A percentile compares a stretch with the other conserved stretches of the same genome.
These are phyloP conservation scores for Barnettozyma salicaria DNA, from an alignment of 805 yeast genomes.

Conservation along the genomic window DNA sequence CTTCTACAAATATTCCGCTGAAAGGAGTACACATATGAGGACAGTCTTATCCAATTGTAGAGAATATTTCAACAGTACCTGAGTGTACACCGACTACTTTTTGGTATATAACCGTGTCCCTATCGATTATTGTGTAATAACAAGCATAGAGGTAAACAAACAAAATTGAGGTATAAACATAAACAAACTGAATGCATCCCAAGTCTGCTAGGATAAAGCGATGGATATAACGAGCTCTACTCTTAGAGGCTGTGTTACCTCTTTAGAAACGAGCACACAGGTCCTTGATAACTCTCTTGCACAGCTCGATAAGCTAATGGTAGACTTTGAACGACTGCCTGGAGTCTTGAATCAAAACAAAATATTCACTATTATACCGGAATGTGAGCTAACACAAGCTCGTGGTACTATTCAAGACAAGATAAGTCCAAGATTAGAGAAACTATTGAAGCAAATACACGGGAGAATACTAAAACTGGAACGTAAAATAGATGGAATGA, in stretches of 20 bases:
- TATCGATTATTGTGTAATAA: background rate
- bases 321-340: conserved; percentile 36
- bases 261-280: conserved; percentile 31
- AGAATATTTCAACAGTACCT: no score
- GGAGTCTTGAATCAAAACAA: conserved; percentile 38
- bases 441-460: conserved; percentile 29
- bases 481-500: conserved; percentile 26
- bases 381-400: conserved; percentile 38
- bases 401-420: conserved; percentile 32
- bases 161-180: no score
- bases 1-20: background rate
- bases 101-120: background rate
- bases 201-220: background rate
- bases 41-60: no score
- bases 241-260: conserved; percentile 28
- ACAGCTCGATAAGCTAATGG: conserved; percentile 28
- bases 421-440: conserved; percentile 37
- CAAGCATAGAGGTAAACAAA: background rate
- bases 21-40: no score
- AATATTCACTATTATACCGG: conserved; percentile 48
- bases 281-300: conserved; percentile 31
- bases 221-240: conserved; percentile 11
- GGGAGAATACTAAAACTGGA: conserved; percentile 31
- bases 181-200: no score
- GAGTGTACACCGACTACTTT: no score